A percentile compares a stretch with the other conserved stretches of the same genome.
phyloP scores from a whole-genome alignment of 2,329 filamentous ascomycete genomes.

The Microcyclospora pomicola region DNA sequence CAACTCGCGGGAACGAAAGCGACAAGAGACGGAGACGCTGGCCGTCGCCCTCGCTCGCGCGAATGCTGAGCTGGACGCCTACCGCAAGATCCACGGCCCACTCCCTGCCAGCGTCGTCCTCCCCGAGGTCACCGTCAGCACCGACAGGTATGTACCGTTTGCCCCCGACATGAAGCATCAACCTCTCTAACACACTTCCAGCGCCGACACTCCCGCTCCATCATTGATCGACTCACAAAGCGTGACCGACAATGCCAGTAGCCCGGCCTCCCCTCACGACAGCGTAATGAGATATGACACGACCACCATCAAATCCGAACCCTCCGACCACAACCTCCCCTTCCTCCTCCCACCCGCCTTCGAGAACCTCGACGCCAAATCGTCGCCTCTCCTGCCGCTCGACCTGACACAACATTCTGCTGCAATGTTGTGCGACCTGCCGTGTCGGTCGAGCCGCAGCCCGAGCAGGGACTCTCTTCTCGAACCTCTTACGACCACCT shows the following conservation, averaged over 20 bases:
- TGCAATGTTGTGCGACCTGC: conserved; percentile 99
- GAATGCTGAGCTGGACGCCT: conserved; percentile 20
- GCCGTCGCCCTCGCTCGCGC: conserved; percentile 32
- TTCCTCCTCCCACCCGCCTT: conserved; percentile 13
- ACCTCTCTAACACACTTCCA: conserved; percentile 4
- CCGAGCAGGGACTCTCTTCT: conserved; percentile 5
- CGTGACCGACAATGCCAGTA: conserved; percentile 12
- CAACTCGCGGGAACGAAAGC: conserved; percentile 88
- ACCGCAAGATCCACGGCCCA: conserved; percentile 18
- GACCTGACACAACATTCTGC: conserved; percentile 99
- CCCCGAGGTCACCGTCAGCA: conserved; percentile 19
- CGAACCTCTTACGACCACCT: conserved; percentile 8
- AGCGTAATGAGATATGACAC: not conserved
- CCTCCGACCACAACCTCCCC: conserved; percentile 12
- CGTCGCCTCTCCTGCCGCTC: conserved; percentile 43
- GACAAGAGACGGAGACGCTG: conserved; percentile 76
- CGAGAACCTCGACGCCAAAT: conserved; percentile 23
- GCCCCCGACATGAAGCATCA: conserved; percentile 1
- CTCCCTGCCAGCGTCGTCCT: conserved; percentile 19
- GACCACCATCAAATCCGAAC: conserved; percentile 20
- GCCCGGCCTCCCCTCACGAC: conserved; percentile 11
- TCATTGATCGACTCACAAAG: conserved; percentile 18
- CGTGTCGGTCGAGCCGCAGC: conserved; percentile 68
- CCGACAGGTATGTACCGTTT: conserved; percentile 9
- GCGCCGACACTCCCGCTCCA: conserved; percentile 16